Conservation (phyloP, 2,329 filamentous ascomycete genomes). For the Fusarium subglutinans region DNA sequence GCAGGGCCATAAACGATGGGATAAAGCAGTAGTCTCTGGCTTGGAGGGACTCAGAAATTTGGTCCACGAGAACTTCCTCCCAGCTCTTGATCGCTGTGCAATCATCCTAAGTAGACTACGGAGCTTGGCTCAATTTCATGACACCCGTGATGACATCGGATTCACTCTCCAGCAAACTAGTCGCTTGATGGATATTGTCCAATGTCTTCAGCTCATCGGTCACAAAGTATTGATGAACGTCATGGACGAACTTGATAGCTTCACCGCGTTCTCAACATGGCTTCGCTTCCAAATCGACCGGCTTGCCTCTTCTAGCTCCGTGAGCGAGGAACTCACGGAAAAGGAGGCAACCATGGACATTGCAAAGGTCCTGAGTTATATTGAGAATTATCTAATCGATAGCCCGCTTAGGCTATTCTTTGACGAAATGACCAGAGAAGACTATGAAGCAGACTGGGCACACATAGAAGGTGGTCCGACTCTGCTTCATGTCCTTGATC, state of each 20-base stretch:
- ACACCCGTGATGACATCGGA: slow-evolving; percentile 71
- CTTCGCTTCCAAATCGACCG: slow-evolving; percentile 84
- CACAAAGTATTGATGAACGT: slow-evolving; percentile 77
- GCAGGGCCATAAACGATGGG: slow-evolving; percentile 93
- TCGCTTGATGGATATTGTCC: slow-evolving; percentile 74
- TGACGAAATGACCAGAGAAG: slow-evolving; percentile 58
- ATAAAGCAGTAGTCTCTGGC: slow-evolving; percentile 82
- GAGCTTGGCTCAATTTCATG: slow-evolving; percentile 84
- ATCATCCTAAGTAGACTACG: slow-evolving; percentile 84
- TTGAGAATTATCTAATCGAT: slow-evolving; percentile 73
- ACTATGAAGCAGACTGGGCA: slow-evolving; percentile 58
- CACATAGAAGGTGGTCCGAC: slow-evolving; percentile 55
- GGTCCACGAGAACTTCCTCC: slow-evolving; percentile 87
- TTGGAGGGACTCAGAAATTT: slow-evolving; percentile 81
- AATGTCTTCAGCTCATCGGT: slow-evolving; percentile 77
- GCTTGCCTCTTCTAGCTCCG: slow-evolving; percentile 69
- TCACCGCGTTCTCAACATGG: slow-evolving; percentile 83
- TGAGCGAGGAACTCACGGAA: slow-evolving; percentile 77
- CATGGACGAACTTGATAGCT: slow-evolving; percentile 81
- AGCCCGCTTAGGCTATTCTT: slow-evolving; percentile 74
- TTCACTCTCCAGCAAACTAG: slow-evolving; percentile 71
- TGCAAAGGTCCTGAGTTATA: slow-evolving; percentile 77
- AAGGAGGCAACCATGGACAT: slow-evolving; percentile 81
- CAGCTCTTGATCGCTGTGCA: slow-evolving; percentile 83
- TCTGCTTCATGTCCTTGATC: slow-evolving; percentile 59